Percentiles rank a stretch among this genome's conserved stretches.
Evolutionary conservation across 768 basidiomycete genomes (phyloP).

Genomic region (Serendipita sp.): DNA sequence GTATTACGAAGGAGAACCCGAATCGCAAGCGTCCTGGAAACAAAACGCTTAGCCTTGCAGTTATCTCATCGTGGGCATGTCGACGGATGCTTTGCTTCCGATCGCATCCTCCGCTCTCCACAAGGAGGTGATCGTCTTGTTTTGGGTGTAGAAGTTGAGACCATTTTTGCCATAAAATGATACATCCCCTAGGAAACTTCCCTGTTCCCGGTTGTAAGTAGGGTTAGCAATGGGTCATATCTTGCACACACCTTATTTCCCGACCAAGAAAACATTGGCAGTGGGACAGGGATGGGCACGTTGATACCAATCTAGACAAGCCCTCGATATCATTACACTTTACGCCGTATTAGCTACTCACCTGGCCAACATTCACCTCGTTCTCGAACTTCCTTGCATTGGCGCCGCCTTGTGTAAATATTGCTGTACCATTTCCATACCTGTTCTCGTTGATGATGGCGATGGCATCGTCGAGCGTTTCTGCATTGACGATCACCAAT

Average conservation of each 20-base stretch:
- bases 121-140: slow-evolving; percentile 89
- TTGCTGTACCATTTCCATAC: slow-evolving; percentile 89
- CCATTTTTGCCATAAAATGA: slow-evolving; percentile 87
- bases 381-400: slow-evolving; percentile 87
- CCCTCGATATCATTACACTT: neutral
- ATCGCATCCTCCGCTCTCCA: slow-evolving; percentile 83
- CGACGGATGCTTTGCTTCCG: slow-evolving; percentile 60
- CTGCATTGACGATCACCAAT: slow-evolving; percentile 56
- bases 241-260: slow-evolving; percentile 56
- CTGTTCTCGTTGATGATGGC: slow-evolving; percentile 75
- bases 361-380: slow-evolving; percentile 59
- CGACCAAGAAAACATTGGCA: slow-evolving; percentile 88
- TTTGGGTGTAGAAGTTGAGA: slow-evolving; percentile 90
- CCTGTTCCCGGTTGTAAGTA: slow-evolving; percentile 21
- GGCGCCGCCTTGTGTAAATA: slow-evolving; percentile 92
- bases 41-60: neutral
- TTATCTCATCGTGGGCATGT: slow-evolving; percentile 56
- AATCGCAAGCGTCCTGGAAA: neutral
- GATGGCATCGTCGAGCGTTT: slow-evolving; percentile 80
- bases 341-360: neutral
- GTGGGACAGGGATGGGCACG: slow-evolving; percentile 81
- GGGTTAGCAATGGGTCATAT: neutral
- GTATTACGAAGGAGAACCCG: slow-evolving; percentile 46
- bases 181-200: slow-evolving; percentile 67
- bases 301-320: slow-evolving; percentile 73